Conservation (phyloP, 805 yeast species). For the Metschnikowia drakensbergensis region DNA sequence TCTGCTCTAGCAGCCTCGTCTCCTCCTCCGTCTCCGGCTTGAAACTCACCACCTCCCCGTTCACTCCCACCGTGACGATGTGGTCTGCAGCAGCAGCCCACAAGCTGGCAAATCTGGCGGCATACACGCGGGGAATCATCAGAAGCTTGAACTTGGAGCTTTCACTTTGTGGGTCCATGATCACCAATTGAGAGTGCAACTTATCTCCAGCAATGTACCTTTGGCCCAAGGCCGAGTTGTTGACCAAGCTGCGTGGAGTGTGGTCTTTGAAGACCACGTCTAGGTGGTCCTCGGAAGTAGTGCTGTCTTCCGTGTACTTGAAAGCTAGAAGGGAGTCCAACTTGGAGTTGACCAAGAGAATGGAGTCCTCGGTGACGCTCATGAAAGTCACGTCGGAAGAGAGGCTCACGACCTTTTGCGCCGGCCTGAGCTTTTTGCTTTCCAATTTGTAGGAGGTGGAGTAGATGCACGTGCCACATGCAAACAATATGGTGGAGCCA, state of each 20-base stretch:
- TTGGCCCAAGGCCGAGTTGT: slow-evolving; percentile 22
- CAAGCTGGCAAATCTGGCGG: slow-evolving; percentile 19
- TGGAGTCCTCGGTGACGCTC: slow-evolving; percentile 17
- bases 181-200: slow-evolving; percentile 29
- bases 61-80: slow-evolving; percentile 32
- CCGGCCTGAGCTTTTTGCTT: slow-evolving; percentile 31
- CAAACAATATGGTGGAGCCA: slow-evolving; percentile 30
- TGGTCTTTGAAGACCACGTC: slow-evolving; percentile 28
- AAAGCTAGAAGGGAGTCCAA: slow-evolving; percentile 35
- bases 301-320: slow-evolving; percentile 10
- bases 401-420: slow-evolving; percentile 21
- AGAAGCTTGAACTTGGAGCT: slow-evolving; percentile 20
- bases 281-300: neutral
- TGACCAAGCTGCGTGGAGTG: slow-evolving; percentile 30
- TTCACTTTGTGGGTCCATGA: slow-evolving; percentile 18
- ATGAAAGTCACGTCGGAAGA: slow-evolving; percentile 31
- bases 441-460: slow-evolving; percentile 32
- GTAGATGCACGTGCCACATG: slow-evolving; percentile 28
- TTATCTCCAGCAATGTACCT: slow-evolving; percentile 34
- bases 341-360: slow-evolving; percentile 28
- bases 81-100: slow-evolving; percentile 19
- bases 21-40: slow-evolving; percentile 9
- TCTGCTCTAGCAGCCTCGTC: slow-evolving; percentile 14
- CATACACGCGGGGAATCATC: slow-evolving; percentile 32
- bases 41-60: slow-evolving; percentile 31